Conservation (phyloP, 129 eudicot genomes). For the Ambrosia artemisiifolia region DNA sequence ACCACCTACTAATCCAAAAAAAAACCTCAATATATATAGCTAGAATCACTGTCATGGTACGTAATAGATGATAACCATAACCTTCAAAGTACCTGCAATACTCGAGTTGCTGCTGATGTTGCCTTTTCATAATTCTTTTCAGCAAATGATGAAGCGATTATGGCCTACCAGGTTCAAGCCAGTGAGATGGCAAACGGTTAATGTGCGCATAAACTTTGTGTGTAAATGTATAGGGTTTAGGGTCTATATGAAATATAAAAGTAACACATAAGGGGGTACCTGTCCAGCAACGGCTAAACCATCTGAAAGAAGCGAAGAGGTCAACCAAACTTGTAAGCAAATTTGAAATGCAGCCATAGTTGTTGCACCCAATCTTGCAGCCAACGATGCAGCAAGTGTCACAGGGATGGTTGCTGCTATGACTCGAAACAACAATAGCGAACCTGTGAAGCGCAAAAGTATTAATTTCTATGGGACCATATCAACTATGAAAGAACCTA, state of each 20-base stretch:
- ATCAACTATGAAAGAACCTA: background rate
- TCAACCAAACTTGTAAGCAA: slow-evolving; percentile 81
- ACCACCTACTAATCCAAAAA: too few species aligned
- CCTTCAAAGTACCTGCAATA: slow-evolving; percentile 52
- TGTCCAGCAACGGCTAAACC: slow-evolving; percentile 94
- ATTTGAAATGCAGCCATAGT: slow-evolving; percentile 82
- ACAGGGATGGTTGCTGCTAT: slow-evolving; percentile 63
- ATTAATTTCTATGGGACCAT: background rate
- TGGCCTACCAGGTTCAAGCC: slow-evolving; percentile 40
- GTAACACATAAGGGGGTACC: slow-evolving; percentile 26
- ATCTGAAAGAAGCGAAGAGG: slow-evolving; percentile 85
- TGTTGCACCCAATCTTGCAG: slow-evolving; percentile 70
- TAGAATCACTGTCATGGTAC: background rate
- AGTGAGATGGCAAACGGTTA: background rate
- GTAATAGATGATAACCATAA: background rate
- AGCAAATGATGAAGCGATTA: slow-evolving; percentile 80
- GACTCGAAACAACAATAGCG: slow-evolving; percentile 44
- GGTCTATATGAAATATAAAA: background rate
- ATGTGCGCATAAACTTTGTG: background rate
- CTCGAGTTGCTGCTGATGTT: slow-evolving; percentile 64
- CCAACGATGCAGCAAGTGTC: slow-evolving; percentile 66
- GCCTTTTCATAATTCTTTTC: slow-evolving; percentile 77
- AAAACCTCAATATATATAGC: background rate
- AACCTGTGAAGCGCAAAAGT: slow-evolving; percentile 27
- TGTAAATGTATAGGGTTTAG: background rate